phyloP scores from a whole-genome alignment of 495 filamentous ascomycete genomes.

The Podospora pseudocomata region DNA sequence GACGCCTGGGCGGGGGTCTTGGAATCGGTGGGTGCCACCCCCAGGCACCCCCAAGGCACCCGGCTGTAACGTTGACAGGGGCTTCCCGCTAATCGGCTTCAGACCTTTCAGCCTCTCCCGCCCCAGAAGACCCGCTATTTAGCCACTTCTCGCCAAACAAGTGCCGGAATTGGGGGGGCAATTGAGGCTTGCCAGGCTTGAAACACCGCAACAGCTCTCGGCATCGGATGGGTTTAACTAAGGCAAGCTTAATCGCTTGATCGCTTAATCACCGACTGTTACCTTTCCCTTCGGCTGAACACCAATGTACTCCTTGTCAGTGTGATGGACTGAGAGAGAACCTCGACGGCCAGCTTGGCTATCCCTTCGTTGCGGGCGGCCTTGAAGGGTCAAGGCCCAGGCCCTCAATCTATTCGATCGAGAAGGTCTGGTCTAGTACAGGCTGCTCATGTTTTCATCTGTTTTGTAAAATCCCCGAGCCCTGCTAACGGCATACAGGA shows the following conservation, averaged over 20 bases:
- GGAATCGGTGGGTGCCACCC: conserved; percentile 4
- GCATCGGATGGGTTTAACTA: conserved; percentile 18
- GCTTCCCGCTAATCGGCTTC: neutral
- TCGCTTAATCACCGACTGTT: conserved; percentile 4
- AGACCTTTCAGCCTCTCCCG: conserved; percentile 22
- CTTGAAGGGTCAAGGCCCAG: neutral
- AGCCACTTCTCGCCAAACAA: conserved; percentile 7
- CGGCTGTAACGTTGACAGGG: neutral
- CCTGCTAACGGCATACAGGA: neutral
- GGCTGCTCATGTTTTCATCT: neutral
- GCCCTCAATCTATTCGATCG: neutral
- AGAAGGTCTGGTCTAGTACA: neutral
- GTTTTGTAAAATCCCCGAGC: neutral
- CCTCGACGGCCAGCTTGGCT: neutral
- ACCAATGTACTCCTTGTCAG: neutral
- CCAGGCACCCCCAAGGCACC: conserved; percentile 1
- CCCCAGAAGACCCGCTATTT: conserved; percentile 4
- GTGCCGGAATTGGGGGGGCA: neutral
- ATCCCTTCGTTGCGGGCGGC: neutral
- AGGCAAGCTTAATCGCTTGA: conserved; percentile 11
- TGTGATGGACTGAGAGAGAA: neutral
- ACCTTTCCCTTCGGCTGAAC: conserved; percentile 2
- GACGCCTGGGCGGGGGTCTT: neutral
- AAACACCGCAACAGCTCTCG: conserved; percentile 22
- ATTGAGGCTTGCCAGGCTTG: conserved; percentile 10